These are phyloP conservation scores for Poa annua DNA, from an alignment of 176 grass and related monocot genomes.

Conservation along the genomic window DNA sequence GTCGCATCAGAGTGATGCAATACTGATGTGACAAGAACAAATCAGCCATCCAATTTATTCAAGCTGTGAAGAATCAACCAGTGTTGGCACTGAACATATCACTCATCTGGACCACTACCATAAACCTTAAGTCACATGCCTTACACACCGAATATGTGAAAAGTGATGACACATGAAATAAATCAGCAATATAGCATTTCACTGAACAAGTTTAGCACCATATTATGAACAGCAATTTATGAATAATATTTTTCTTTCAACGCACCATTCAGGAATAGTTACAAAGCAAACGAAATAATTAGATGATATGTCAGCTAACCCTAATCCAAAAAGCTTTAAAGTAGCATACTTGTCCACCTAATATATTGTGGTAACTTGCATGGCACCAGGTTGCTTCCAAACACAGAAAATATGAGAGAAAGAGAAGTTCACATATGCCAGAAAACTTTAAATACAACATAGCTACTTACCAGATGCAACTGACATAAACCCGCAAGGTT, in stretches of 20 bases:
- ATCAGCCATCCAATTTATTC: not conserved
- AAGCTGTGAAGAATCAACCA: conserved; percentile 18
- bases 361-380: conserved; percentile 14
- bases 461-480: conserved; percentile 69
- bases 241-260: not conserved
- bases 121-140: not conserved
- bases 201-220: not conserved
- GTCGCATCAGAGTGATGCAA: not conserved
- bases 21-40: not conserved
- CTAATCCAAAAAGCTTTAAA: conserved; percentile 23
- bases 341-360: conserved; percentile 13
- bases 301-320: not conserved
- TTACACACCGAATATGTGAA: not conserved
- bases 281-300: not conserved
- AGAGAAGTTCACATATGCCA: not conserved
- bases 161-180: not conserved
- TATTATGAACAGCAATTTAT: not conserved
- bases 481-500: conserved; percentile 82
- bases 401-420: not conserved
- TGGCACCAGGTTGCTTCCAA: conserved; percentile 33
- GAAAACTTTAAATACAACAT: not conserved
- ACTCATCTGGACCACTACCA: not conserved
- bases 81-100: not conserved
- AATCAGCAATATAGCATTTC: not conserved
- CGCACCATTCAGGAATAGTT: not conserved